Evolutionary conservation across 306 rosid species (phyloP), one percentile per base, ranked within the genome.

Genomic region (Elaeagnus macrophylla): DNA sequence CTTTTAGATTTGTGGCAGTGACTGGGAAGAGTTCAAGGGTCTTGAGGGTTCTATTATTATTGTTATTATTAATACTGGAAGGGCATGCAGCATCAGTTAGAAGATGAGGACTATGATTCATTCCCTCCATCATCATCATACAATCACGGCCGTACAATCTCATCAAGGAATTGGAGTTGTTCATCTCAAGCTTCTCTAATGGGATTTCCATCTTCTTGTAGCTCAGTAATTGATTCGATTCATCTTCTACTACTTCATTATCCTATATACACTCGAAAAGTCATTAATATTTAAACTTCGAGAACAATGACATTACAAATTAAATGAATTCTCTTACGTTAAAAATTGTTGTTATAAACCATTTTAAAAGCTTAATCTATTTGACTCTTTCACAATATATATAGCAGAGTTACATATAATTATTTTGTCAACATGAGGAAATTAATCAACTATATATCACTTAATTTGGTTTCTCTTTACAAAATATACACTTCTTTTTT

Each of bases 21-120:
- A 80, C 52, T 15, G 97, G 97, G 57, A 89, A 89, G 62, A 89
- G 90, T 45, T 89, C 81, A 55, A 89, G 94, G 61, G 97, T 89
- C 76, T 76, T 78, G 48, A 81, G 80, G 39, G 86, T 84, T 51
- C 64, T 57, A 37, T 74, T 56, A 7, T 39, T 46, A 10, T 15
- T 14, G 61, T 65, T 14, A 11, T 25, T 25, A 25, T 25, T 25
- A 25, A 25, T 25, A 25, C 4, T 25, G 32, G 32, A 25, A 2
- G 12, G 38, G 37, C 48, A 13, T 25, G 50, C 59, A 43, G 76
- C 73, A 12, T 49, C 44, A 37, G 43, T 9, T 20, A 43, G 39
- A 39, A 77, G 54, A 39, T 75, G 62, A 12, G 63, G 25, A 51
- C 52, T 63, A 25, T 3, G 32, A n/a, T 64, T 54, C 62, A 56